Evolutionary conservation across 192 early-diverging fungal species (phyloP).

Genomic region (Glomus cerebriforme): DNA sequence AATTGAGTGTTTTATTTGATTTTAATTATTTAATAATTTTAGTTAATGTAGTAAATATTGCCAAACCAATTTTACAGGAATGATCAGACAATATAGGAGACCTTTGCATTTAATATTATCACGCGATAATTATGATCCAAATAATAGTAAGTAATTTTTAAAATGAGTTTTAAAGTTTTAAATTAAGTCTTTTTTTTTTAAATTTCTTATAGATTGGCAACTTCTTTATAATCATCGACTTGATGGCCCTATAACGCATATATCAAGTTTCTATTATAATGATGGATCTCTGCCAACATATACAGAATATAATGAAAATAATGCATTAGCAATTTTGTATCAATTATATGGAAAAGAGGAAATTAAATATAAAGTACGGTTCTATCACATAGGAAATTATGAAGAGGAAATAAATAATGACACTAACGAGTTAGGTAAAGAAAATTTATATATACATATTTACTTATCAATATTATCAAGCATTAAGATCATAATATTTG

Average conservation of each 20-base stretch:
- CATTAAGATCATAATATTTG: neutral
- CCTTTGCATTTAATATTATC: neutral
- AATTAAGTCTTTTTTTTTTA: too few species aligned
- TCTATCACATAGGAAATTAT: conserved; percentile 15
- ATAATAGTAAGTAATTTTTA: neutral
- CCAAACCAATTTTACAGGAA: neutral
- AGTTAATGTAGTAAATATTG: neutral
- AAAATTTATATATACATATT: too few species aligned
- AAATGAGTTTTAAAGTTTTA: neutral
- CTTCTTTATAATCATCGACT: conserved; percentile 22
- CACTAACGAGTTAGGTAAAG: neutral
- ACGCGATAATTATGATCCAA: neutral
- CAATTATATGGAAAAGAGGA: conserved; percentile 6
- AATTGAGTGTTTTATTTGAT: neutral
- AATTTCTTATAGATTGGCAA: conserved; percentile 10
- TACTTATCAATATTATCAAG: neutral
- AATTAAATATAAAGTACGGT: neutral
- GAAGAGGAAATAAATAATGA: neutral
- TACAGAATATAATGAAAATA: conserved; percentile 5
- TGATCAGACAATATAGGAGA: conserved; percentile 23
- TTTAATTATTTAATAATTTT: neutral
- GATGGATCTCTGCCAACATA: neutral
- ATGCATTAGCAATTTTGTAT: conserved; percentile 21
- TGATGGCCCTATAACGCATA: conserved; percentile 15
- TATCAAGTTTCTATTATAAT: conserved; percentile 15